phyloP scores from a whole-genome alignment of 495 filamentous ascomycete species.

The Penicillium macrosclerotiorum region DNA sequence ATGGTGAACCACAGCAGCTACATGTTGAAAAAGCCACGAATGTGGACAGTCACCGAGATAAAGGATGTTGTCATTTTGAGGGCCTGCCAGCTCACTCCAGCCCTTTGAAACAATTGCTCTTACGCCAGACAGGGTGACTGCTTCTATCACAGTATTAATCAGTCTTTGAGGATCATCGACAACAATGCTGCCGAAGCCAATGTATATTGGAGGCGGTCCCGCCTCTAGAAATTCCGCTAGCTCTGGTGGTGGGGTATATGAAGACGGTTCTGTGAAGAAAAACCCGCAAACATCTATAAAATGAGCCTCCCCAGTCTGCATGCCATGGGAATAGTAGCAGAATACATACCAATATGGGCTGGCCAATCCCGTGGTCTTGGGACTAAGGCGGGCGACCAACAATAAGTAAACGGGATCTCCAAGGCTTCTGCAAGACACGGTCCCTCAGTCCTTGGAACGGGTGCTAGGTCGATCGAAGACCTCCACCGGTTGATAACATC shows the following conservation, averaged over 20 bases:
- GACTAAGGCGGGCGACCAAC: constrained; percentile 13
- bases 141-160: constrained; percentile 53
- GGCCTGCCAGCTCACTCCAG: constrained; percentile 60
- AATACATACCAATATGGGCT: constrained; percentile 20
- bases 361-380: constrained; percentile 14
- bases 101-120: constrained; percentile 62
- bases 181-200: constrained; percentile 65
- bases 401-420: constrained; percentile 14
- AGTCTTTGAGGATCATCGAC: constrained; percentile 54
- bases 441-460: constrained; percentile 3
- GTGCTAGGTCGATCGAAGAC: constrained; percentile 4
- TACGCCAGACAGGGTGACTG: constrained; percentile 46
- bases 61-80: constrained; percentile 46
- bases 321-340: not conserved
- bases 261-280: constrained; percentile 49
- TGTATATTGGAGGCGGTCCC: constrained; percentile 55
- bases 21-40: constrained; percentile 65
- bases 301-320: not conserved
- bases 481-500: constrained; percentile 14
- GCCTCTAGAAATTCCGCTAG: constrained; percentile 49
- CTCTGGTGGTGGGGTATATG: constrained; percentile 45
- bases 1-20: constrained; percentile 61
- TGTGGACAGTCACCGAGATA: constrained; percentile 62
- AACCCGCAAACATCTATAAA: constrained; percentile 52
- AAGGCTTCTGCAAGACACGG: constrained; percentile 2